These are phyloP conservation scores for Xylariales sp. DNA, from an alignment of 2,329 filamentous ascomycete genomes.

Conservation along the genomic window DNA sequence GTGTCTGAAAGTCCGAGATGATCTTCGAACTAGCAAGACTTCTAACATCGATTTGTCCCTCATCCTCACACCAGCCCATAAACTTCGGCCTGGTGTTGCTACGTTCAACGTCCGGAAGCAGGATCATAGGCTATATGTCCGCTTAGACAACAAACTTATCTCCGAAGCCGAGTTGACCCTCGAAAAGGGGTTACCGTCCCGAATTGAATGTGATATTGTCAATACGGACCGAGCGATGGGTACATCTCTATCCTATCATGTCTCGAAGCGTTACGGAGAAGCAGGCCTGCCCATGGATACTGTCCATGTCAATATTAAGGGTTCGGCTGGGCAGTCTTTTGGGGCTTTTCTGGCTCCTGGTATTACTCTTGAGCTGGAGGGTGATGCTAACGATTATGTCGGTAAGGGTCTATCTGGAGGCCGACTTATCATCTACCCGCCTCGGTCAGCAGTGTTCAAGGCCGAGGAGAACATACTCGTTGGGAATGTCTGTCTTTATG, in stretches of 20 bases:
- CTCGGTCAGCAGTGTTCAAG: conserved; percentile 90
- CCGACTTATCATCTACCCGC: conserved; percentile 92
- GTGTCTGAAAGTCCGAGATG: conserved; percentile 85
- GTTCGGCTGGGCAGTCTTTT: conserved; percentile 95
- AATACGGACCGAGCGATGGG: conserved; percentile 96
- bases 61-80: conserved; percentile 95
- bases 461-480: conserved; percentile 95
- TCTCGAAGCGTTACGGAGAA: conserved; percentile 92
- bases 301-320: conserved; percentile 95
- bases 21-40: conserved; percentile 88
- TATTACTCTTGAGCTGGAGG: conserved; percentile 93
- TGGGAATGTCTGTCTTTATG: conserved; percentile 95
- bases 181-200: conserved; percentile 91
- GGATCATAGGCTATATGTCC: conserved; percentile 91
- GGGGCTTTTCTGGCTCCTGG: conserved; percentile 93
- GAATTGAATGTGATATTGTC: conserved; percentile 95
- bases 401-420: conserved; percentile 96
- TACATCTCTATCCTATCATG: conserved; percentile 93
- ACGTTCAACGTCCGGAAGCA: conserved; percentile 99
- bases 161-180: conserved; percentile 94
- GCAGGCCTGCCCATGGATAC: conserved; percentile 90
- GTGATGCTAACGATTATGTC: conserved; percentile 96
- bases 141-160: conserved; percentile 96
- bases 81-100: conserved; percentile 90
- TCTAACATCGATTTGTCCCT: conserved; percentile 93